Evolutionary conservation across 2,329 filamentous ascomycete genomes (phyloP), one percentile per base, ranked within the genome.

Genomic region (Cladosporium velox): DNA sequence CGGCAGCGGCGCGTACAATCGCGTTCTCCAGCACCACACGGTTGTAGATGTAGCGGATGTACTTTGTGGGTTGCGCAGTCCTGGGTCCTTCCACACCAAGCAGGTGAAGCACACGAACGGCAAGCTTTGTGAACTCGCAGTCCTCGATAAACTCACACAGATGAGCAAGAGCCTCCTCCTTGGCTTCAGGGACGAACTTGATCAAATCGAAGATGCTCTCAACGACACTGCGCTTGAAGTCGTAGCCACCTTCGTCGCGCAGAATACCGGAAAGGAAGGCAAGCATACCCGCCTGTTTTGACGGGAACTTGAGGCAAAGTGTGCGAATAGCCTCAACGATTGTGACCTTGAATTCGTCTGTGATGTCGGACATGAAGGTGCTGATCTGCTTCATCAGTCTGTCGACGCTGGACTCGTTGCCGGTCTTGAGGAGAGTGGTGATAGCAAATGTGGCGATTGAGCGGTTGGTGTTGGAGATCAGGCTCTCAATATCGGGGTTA

Each of bases 261-360:
- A 99, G 84, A 66, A 98, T 97, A n/a, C 93, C 92, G 75, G 94
- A 97, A 58, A 99, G 87, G 87, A 99, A 99, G 60, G 92, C 88
- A 62, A 99, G 88, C 93, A 99, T 98, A 69, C 93, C 93, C 57
- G 94, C 94, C 81, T 99, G 95, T 83, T 99, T 99, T 82, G 88
- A 93, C 38, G 95, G 95, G 82, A 99, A 99, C 82, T 99, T 99
- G 72, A 99, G 84, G 78, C 94, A 98, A 49, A 99, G 83, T 3
- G 95, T 98, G 68, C 95, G 91, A 76, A 99, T 97, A 51, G 95
- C 95, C 79, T 99, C 95, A 52, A 99, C 94, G 74, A 99, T 97
- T n/a, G 95, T 99, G 72, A 99, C 97, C 85, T 98, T 99, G 85
- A 99, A 99, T 79, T 99, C 95, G 76, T 99, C 95, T 7, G 94